Base-by-base conservation (phyloP, 129 eudicot species). In the Tanacetum coccineum region DNA sequence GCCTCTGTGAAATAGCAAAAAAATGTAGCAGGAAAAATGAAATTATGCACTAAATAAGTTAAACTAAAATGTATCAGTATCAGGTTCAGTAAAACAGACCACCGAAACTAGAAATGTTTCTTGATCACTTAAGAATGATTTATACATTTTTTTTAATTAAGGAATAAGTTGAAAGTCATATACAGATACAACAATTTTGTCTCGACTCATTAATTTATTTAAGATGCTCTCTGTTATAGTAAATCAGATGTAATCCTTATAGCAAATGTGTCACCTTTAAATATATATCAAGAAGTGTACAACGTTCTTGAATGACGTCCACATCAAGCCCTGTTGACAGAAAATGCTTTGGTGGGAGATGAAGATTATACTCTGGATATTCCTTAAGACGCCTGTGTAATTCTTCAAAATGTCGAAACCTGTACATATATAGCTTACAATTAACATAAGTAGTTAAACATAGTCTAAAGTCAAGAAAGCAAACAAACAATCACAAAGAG, bases 291-390 rank as follows among this genome's bases (percentile, higher is more conserved):
- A 94, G 99, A 74, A 89, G 84, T 84, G 72, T 80, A 65, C 97
- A 87, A 21, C 99, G 93, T 74, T 94, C 94, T 81, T 58, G 94
- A 78, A 94, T 94, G 73, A 94, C 91, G 68, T 74, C 88, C 55
- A 94, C 80, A 69, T 94, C 99, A 0, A 94, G 88, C 57, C 99
- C 97, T 7, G 93, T 87, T 62, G 99, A 89, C 25, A 94, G 83
- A 79, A 94, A 94, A 74, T 87, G 99, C 81, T 94, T 94, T 17
- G 99, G 99, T 52, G 99, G 99, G 73, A 94, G 89, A 83, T 94
- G 99, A 64, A 94, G 95, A 71, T 73, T 84, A 71, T 94, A 94
- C 72, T 89, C 99, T 5, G 97, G 78, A 80, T 76, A 89, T 79
- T 94, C 97, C 81, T 94, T 94, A 13, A 94, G 86, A 73, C 96